Base-by-base conservation (phyloP, 106 monocot genomes). In the Apostasia ramifera region DNA sequence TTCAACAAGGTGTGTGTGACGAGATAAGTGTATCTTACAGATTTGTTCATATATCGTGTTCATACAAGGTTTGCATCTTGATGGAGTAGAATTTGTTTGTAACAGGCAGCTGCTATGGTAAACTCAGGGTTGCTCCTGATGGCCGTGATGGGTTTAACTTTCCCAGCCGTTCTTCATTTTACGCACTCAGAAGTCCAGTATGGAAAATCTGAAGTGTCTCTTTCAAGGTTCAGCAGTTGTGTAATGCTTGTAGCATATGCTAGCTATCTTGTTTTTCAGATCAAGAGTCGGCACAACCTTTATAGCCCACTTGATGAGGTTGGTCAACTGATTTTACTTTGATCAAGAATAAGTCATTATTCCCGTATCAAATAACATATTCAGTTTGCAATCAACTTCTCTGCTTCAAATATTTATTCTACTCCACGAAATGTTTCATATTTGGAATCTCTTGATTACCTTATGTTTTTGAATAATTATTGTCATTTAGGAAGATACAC, bases 131-230 rank as follows among this genome's bases (percentile, higher is more conserved):
- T 97, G 53, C 72, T 97, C 39, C 70, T 97, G 75, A 97, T 92
- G 95, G 95, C 95, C 70, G 92, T 97, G 53, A 87, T 97, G 89
- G 95, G 95, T 46, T 71, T 97, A 49, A 84, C 76, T 74, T 92
- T 97, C 70, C 95, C 95, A 50, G 95, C 95, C 43, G 95, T 97
- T 5, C 95, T 97, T 75, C 95, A 97, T 66, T 97, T 89, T 68
- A 97, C 95, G 61, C 92, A 79, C 67, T 97, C 95, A 9, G 95
- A 97, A 75, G 77, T 85, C 40, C 91, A 97, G n/a, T 92, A 97
- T 75, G 95, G 95, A 74, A 89, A 92, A 80, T 97, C 95, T 57
- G 95, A 87, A 69, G 73, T 97, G 40, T 42, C 89, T 56, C 92
- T 97, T 67, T 97, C 95, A 73, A 88, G 95, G 62, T 97, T 92